Evolutionary conservation across 768 basidiomycete species (phyloP), one percentile per base, ranked within the genome.

Genomic region (Auricularia auricula-judae): DNA sequence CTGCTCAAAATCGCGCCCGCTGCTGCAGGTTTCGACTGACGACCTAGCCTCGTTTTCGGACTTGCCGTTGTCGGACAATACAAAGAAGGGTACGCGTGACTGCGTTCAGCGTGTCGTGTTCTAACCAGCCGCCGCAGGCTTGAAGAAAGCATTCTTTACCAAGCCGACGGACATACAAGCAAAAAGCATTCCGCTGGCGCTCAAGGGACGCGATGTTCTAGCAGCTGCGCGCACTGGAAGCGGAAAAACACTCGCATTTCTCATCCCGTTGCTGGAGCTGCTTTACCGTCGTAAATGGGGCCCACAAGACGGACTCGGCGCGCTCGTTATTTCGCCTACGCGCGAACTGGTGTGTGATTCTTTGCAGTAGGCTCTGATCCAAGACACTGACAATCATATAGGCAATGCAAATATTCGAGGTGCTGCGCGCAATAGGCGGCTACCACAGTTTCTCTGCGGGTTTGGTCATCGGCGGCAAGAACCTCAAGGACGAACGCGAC

Each of bases 341-440:
- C 81, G 95, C 56, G 96, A 98, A 75, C 76, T 98, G 68, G 93
- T 93, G 70, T 61, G 87, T 79, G 14, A 11, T 34, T 12, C 23
- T 60, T 43, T 67, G 39, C n/a, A 34, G 12, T 42, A 3, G 42
- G 60, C 63, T 36, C 29, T 47, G 70, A 64, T 18, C 39, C 18
- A 29, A 34, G 35, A 36, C 62, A 33, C 18, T n/a, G n/a, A 8
- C 59, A 36, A 39, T 21, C 16, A 29, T 34, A 0, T 68, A 94
- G 93, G 96, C 96, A 1, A 91, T 98, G 18, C 97, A 99, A 80
- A 99, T 98, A 65, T 99, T 98, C 72, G 93, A 96, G 58, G 94
- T 98, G 5, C 74, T 99, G 35, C 85, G 93, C n/a, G 88, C 90
- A 51, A 90, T 98, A 65, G 97, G 97, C 2, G 87, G 88, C 56